phyloP scores from a whole-genome alignment of 148 eudicot species.

The Vaccinium vitisidaea region DNA sequence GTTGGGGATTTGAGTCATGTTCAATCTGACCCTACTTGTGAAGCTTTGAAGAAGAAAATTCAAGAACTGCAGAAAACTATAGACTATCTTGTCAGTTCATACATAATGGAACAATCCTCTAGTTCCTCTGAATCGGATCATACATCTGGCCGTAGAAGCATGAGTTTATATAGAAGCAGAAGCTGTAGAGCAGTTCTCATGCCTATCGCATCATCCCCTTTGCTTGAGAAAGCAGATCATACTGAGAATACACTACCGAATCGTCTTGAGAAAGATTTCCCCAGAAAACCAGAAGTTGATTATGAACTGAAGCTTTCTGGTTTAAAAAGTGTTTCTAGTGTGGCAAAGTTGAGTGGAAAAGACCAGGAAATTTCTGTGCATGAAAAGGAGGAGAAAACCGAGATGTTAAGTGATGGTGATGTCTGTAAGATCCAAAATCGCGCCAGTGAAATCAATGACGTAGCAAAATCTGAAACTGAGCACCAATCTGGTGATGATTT shows the following conservation, averaged over 20 bases:
- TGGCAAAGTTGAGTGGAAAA: slow-evolving; percentile 21
- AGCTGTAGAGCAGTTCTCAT: slow-evolving; percentile 54
- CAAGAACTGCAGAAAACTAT: slow-evolving; percentile 50
- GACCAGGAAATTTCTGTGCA: slow-evolving; percentile 27
- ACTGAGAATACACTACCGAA: slow-evolving; percentile 22
- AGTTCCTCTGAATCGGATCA: slow-evolving; percentile 44
- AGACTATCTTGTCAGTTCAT: slow-evolving; percentile 40
- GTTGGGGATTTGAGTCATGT: slow-evolving; percentile 22
- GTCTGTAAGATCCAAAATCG: slow-evolving; percentile 23
- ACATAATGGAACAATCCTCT: slow-evolving; percentile 34
- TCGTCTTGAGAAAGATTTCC: slow-evolving; percentile 36
- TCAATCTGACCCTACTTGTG: slow-evolving; percentile 30
- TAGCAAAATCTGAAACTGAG: slow-evolving; percentile 21
- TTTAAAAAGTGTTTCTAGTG: slow-evolving; percentile 12
- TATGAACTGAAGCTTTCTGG: slow-evolving; percentile 26
- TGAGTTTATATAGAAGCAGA: slow-evolving; percentile 45
- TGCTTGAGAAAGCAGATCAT: slow-evolving; percentile 29
- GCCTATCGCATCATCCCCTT: slow-evolving; percentile 20
- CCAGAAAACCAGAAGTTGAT: slow-evolving; percentile 34
- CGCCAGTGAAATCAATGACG: slow-evolving; percentile 17
- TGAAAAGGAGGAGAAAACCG: slow-evolving; percentile 37
- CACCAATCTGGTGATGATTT: slow-evolving; percentile 30
- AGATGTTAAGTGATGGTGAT: slow-evolving; percentile 27
- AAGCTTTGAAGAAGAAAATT: slow-evolving; percentile 46
- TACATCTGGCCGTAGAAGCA: slow-evolving; percentile 28